These are phyloP conservation scores for Alnus glutinosa DNA, from an alignment of 306 rosid species.

Conservation along the genomic window DNA sequence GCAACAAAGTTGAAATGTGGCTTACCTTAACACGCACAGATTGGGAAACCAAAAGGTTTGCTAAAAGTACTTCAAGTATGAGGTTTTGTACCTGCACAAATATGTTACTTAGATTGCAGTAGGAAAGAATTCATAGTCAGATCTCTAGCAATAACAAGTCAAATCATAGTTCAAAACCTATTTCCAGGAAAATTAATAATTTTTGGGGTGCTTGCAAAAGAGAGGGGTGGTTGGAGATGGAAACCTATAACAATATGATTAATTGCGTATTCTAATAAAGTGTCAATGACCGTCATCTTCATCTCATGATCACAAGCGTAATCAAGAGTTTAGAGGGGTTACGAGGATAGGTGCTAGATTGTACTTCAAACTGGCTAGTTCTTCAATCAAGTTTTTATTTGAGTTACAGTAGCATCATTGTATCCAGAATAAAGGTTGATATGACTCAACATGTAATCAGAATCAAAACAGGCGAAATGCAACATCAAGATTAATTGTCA, in stretches of 20 bases:
- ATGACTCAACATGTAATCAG: background rate
- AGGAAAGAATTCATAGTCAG: background rate
- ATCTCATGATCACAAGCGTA: background rate
- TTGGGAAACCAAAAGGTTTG: constrained; percentile 62
- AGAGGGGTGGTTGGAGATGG: background rate
- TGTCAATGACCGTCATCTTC: background rate
- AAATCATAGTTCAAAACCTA: background rate
- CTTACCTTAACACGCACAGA: constrained; percentile 69
- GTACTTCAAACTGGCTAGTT: background rate
- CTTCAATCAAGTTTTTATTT: background rate
- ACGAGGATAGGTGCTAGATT: background rate
- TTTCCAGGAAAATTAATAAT: background rate
- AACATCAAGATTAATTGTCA: constrained; percentile 1
- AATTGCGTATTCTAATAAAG: background rate
- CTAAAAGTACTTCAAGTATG: constrained; percentile 79
- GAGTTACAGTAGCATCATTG: background rate
- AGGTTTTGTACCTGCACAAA: constrained; percentile 75
- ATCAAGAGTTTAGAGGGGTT: background rate
- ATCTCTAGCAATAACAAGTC: background rate
- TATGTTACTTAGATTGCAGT: background rate
- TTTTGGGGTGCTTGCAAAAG: background rate
- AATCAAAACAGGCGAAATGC: background rate
- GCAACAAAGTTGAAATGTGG: constrained; percentile 27
- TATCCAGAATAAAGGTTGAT: background rate
- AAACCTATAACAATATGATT: background rate